Base-by-base conservation (phyloP, 495 filamentous ascomycete genomes). In the Aspergillus bertholletiae region DNA sequence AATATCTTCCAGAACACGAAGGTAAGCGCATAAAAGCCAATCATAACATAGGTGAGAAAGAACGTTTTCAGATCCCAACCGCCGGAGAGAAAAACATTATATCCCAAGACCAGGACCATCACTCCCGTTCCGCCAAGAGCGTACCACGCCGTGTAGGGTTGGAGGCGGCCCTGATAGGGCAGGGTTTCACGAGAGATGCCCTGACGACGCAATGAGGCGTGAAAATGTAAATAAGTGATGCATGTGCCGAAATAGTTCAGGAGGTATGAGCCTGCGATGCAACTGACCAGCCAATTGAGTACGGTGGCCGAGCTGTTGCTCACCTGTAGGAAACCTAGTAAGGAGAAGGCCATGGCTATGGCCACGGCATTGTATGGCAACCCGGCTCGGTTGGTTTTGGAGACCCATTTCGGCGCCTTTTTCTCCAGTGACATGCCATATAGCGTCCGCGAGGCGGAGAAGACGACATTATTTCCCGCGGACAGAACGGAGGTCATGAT, bases 1-100 rank as follows among this genome's bases (percentile, higher is more conserved):
- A 77, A 37, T 3, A 84, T 27, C 64, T 86, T 86, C 81, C 81
- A 86, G 45, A 60, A 60, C 32, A 77, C 59, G 60, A 69, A 83
- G 0, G 75, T 60, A 27, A 81, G 57, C 12, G 74, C 67, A 39
- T 74, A 71, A 26, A 84, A 62, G 18, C 74, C 57, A 21, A 78
- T 60, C 78, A 83, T 82, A 7, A 69, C 71, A 60, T 74, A 73
- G 22, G 53, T 34, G 5, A 56, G 46, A 32, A 71, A 67, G 49
- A 75, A 75, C 0, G 30, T 53, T 0, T 60, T 44, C 0, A 54
- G 45, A 17, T 58, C 54, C 68, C 65, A 74, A 4, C 57, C n/a
- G 1, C 64, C 66, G 12, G 57, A 6, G 7, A 69, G 49, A 35
- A 75, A 75, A 0, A 70, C 52, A 7, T 54, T 50, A 45, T 63